A percentile compares a stretch with the other conserved stretches of the same genome.
phyloP scores from a whole-genome alignment of 1,284 basidiomycete genomes.

The Violaceomyces palustris region DNA sequence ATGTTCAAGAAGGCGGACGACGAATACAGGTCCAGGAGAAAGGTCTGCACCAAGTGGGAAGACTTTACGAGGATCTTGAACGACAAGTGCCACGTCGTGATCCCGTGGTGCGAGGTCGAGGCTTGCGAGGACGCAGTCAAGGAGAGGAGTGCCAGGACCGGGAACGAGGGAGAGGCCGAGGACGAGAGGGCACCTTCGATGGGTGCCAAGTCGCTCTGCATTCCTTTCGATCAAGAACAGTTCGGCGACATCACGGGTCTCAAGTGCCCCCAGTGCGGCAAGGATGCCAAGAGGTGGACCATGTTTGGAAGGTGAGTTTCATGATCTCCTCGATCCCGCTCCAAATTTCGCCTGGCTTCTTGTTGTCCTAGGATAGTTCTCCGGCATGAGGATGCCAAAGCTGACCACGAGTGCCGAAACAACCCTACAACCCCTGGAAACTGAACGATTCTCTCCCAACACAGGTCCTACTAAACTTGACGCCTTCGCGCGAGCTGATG shows the following conservation, averaged over 20 bases:
- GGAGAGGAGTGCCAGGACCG: conserved; percentile 70
- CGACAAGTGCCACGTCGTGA: conserved; percentile 76
- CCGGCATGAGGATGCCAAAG: no score
- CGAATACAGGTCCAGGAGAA: conserved; percentile 69
- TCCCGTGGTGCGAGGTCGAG: conserved; percentile 95
- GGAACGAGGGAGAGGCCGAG: conserved; percentile 32
- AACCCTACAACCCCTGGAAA: no score
- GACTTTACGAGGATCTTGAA: conserved; percentile 84
- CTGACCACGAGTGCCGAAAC: no score
- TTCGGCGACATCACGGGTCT: conserved; percentile 41
- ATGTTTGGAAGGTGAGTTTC: conserved; percentile 44
- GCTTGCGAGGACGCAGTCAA: conserved; percentile 98
- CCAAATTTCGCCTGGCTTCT: background rate
- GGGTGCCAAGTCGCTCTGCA: conserved; percentile 93
- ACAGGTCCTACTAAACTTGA: no score
- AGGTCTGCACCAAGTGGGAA: conserved; percentile 77
- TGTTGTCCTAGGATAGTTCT: background rate
- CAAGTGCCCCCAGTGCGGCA: conserved; percentile 48
- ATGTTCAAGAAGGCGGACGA: conserved; percentile 79
- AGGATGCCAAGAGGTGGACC: conserved; percentile 50
- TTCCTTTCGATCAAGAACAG: conserved; percentile 86
- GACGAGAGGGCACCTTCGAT: conserved; percentile 90
- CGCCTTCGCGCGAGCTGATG: no score
- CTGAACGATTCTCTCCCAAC: no score
- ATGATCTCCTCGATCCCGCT: conserved; percentile 2